These are phyloP conservation scores for Prunus mume DNA, from an alignment of 306 rosid genomes.

Conservation along the genomic window DNA sequence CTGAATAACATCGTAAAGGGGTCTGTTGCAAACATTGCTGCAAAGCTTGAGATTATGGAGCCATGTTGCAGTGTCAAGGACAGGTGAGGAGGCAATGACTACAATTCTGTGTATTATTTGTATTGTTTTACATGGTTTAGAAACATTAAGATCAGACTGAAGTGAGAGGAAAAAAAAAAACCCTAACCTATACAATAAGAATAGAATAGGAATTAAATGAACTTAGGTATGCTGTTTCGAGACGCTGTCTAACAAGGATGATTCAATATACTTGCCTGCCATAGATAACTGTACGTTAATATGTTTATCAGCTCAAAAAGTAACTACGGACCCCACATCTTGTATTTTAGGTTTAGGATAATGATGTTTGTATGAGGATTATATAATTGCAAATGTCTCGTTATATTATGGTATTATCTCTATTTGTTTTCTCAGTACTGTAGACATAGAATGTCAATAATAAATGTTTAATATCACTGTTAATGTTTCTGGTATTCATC, in stretches of 20 bases:
- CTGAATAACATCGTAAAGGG: slow-evolving; percentile 75
- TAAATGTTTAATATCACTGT: neutral
- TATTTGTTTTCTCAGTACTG: neutral
- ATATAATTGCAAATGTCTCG: neutral
- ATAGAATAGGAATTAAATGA: no score
- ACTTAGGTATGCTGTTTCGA: no score
- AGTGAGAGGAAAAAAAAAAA: neutral
- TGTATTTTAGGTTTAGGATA: neutral
- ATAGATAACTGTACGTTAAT: no score
- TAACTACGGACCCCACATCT: neutral
- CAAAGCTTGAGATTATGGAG: slow-evolving; percentile 99
- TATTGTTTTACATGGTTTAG: neutral
- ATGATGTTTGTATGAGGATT: neutral
- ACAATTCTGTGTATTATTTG: neutral
- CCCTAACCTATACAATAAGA: neutral
- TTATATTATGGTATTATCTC: slow-evolving; percentile 8
- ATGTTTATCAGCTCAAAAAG: neutral
- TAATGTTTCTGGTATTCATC: slow-evolving; percentile 22
- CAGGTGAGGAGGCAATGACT: slow-evolving; percentile 50
- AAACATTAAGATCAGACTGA: neutral
- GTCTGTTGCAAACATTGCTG: slow-evolving; percentile 87
- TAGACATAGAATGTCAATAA: neutral
- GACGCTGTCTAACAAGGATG: no score
- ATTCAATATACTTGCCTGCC: no score
- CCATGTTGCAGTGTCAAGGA: slow-evolving; percentile 99